Base-by-base conservation (phyloP, 179 eudicot genomes). In the Corrigiola litoralis region DNA sequence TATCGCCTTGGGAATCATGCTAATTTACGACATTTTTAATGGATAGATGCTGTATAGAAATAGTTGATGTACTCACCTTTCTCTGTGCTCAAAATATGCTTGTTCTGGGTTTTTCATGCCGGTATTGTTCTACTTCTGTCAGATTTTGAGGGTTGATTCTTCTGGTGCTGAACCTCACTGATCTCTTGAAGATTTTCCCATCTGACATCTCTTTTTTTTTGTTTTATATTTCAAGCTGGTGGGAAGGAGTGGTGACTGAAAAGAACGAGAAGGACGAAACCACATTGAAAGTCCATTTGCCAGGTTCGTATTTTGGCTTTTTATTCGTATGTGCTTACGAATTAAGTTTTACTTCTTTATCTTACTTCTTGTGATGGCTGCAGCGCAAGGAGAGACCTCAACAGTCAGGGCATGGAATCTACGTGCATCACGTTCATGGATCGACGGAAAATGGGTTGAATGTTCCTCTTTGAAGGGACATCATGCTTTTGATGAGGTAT, bases 171-270 rank as follows among this genome's bases (percentile, higher is more conserved):
- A 4, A 1, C n/a, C 2, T 46, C 12, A 33, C 33, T 40, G 7
- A 3, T 32, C 13, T 34, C 5, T 50, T 18, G 9, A 7, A 4
- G 21, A 51, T 33, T 16, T 21, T 32, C 29, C 68, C 33, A 25
- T 45, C 17, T 58, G 56, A 49, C 59, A 37, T 61, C 5, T 53
- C 4, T 17, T 66, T 45, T 38, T 13, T 24, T 71, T 40, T 77
- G 55, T 70, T 73, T 66, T 72, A 23, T 42, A 50, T 52, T 56
- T 68, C 32, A 75, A 95, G 99, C 75, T 95, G 99, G 99, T 74
- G 95, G 70, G 99, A 95, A 75, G 99, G 96, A 73, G 75, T 87
- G 45, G 72, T 95, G 36, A 77, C 82, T 28, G 99, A 92, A 73
- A 88, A 79, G 76, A 76, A 81, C 68, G 84, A 61, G 54, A 82